These are phyloP conservation scores for Aspergillus glaucus DNA, from an alignment of 2,329 filamentous ascomycete species.

Conservation along the genomic window DNA sequence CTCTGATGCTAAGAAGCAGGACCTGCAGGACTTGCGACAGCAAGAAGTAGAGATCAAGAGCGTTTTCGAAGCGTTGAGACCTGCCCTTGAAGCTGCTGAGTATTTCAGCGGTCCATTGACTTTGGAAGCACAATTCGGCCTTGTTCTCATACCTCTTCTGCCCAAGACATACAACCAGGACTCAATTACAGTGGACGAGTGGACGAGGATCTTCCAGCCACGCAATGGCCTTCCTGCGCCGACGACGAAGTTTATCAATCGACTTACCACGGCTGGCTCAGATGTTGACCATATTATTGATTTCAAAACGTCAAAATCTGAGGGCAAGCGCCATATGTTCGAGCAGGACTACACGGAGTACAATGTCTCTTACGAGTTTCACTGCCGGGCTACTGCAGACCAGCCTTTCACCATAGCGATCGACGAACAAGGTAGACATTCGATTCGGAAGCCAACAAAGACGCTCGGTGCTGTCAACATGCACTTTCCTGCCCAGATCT, in stretches of 20 bases:
- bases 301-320: constrained; percentile 19
- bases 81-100: constrained; percentile 27
- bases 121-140: constrained; percentile 33
- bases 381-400: constrained; percentile 28
- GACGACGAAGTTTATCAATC: constrained; percentile 29
- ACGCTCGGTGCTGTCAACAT: constrained; percentile 31
- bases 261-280: constrained; percentile 33
- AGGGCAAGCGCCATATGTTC: constrained; percentile 20
- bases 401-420: constrained; percentile 27
- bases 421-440: constrained; percentile 25
- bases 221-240: constrained; percentile 18
- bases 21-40: background rate
- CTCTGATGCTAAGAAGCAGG: background rate
- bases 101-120: constrained; percentile 29
- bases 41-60: constrained; percentile 11
- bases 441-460: constrained; percentile 18
- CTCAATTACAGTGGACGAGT: constrained; percentile 17
- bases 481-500: constrained; percentile 33
- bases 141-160: constrained; percentile 26
- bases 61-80: constrained; percentile 24
- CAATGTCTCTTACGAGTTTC: constrained; percentile 33
- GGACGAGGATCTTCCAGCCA: constrained; percentile 29
- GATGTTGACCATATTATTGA: constrained; percentile 36
- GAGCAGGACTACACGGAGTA: constrained; percentile 17
- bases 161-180: constrained; percentile 15